Evolutionary conservation across 1,139 yeast species (phyloP), one percentile per base, ranked within the genome.

Genomic region (Hemisphaericaspora subhashii): DNA sequence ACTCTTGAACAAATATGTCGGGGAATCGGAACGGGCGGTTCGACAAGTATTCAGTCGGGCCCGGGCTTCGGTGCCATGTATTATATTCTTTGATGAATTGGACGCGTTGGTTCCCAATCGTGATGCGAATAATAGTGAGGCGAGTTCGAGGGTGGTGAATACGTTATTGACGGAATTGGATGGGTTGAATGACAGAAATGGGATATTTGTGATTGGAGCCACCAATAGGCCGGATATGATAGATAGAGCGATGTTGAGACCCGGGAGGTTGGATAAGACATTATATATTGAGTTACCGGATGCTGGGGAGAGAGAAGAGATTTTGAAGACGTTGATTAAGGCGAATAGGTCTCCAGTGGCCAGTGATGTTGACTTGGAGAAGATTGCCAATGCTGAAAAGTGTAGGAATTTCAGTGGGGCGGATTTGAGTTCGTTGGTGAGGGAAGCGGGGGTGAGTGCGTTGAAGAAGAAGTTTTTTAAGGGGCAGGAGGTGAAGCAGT

Each of bases 221-320:
- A 92, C 98, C 0, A 92, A 92, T 55, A 77, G 98, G 58, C 98
- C 98, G 0, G 98, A 92, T 61, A 92, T 92, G 89, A 92, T 92
- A 48, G 98, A 92, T 62, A 92, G 96, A 7, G 98, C 98, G 1
- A 92, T 92, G 98, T 69, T 92, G 39, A 79, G 98, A 57, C 98
- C 98, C 0, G 98, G 98, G 2, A 79, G 98, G 59, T 72, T 92
- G 52, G 98, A 92, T 57, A 92, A 92, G 62, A 90, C 96, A 3
- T 69, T 92, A 35, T 90, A 83, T 60, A 94, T 92, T 32, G 97
- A 92, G 58, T 70, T 92, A 36, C 98, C 98, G 2, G 77, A 81
- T 5, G 78, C 80, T 0, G 72, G 67, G 5, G 98, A 92, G 58
- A 74, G 96, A 45, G 64, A 73, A 4, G 97, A 90, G 46, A 92